phyloP scores from a whole-genome alignment of 768 basidiomycete genomes.

The Amanita brunnescens region DNA sequence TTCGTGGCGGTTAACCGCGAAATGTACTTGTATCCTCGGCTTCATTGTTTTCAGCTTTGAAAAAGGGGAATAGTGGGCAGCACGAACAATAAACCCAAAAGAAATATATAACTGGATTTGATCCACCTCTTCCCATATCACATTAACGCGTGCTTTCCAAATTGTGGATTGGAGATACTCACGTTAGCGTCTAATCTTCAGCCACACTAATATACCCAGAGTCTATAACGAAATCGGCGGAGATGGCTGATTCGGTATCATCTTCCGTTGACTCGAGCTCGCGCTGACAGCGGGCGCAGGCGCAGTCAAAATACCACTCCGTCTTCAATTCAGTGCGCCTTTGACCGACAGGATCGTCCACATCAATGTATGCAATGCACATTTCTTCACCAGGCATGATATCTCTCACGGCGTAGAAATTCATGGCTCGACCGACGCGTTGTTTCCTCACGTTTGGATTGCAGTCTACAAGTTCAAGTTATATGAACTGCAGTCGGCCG shows the following conservation, averaged over 20 bases:
- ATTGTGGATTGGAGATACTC: neutral
- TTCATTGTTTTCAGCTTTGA: too few species aligned
- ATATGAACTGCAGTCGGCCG: slow-evolving; percentile 9
- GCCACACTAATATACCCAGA: slow-evolving; percentile 4
- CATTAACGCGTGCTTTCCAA: neutral
- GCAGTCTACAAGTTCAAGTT: neutral
- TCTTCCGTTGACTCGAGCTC: slow-evolving; percentile 6
- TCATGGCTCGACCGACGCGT: slow-evolving; percentile 26
- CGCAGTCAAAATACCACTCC: slow-evolving; percentile 20
- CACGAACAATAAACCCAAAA: too few species aligned
- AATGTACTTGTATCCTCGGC: too few species aligned
- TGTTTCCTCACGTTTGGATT: slow-evolving; percentile 25
- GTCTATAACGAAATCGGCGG: neutral
- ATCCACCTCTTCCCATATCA: neutral
- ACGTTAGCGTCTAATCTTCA: neutral
- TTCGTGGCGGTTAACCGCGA: too few species aligned
- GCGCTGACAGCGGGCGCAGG: slow-evolving; percentile 14
- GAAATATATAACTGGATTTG: too few species aligned
- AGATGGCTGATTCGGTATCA: neutral
- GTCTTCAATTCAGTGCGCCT: slow-evolving; percentile 11
- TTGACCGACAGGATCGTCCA: slow-evolving; percentile 11
- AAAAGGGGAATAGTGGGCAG: too few species aligned
- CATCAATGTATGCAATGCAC: slow-evolving; percentile 36
- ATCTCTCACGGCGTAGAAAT: slow-evolving; percentile 28
- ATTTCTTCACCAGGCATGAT: slow-evolving; percentile 33